These are phyloP conservation scores for Boletus sp. DNA, from an alignment of 768 basidiomycete species.

Conservation along the genomic window DNA sequence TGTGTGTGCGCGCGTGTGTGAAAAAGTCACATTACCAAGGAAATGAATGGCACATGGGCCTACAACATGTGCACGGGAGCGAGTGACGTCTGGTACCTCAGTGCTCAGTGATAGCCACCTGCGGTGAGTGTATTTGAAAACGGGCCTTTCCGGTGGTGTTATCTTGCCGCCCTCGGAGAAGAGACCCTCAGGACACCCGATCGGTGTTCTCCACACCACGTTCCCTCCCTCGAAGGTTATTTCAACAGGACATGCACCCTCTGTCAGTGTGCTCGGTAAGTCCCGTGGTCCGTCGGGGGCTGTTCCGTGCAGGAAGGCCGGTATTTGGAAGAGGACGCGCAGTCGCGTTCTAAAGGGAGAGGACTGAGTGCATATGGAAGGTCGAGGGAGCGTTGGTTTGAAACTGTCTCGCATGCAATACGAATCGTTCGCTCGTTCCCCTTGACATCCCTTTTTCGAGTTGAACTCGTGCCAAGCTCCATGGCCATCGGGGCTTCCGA, in stretches of 20 bases:
- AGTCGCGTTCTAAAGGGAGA: too few species aligned
- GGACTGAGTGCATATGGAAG: slow-evolving; percentile 26
- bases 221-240: slow-evolving; percentile 31
- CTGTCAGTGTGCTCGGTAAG: slow-evolving; percentile 16
- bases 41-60: slow-evolving; percentile 25
- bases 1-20: neutral
- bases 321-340: slow-evolving; percentile 3
- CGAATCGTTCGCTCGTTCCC: slow-evolving; percentile 1
- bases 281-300: slow-evolving; percentile 15
- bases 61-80: slow-evolving; percentile 15
- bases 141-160: slow-evolving; percentile 16
- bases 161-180: slow-evolving; percentile 14
- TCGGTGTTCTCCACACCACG: slow-evolving; percentile 29
- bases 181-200: slow-evolving; percentile 1
- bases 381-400: slow-evolving; percentile 2
- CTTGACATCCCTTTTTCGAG: slow-evolving; percentile 20
- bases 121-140: slow-evolving; percentile 19
- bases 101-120: neutral
- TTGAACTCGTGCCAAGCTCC: slow-evolving; percentile 21
- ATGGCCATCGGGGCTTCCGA: slow-evolving; percentile 29
- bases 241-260: slow-evolving; percentile 13
- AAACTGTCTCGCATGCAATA: slow-evolving; percentile 18
- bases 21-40: slow-evolving; percentile 1
- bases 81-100: slow-evolving; percentile 19
- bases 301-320: slow-evolving; percentile 16